Base-by-base conservation (phyloP, 108 stramenopile species). In the Epithemia pelagica region DNA sequence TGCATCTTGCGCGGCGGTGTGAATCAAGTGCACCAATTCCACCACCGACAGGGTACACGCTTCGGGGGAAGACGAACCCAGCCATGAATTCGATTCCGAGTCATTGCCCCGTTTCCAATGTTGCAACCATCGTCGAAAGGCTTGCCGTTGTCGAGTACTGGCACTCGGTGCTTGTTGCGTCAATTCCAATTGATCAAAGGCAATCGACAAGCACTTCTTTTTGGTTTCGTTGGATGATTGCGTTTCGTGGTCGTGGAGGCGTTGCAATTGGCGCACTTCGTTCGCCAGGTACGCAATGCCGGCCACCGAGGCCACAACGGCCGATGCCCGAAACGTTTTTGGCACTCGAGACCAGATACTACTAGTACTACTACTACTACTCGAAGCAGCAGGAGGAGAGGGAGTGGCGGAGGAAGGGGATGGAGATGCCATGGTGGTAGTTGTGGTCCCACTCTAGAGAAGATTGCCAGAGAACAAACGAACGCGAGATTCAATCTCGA, bases 1-100 rank as follows among this genome's bases (percentile, higher is more conserved):
- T 0, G 84, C 82, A 82, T 91, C 87, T 25, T 56, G 23, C 0
- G 90, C 83, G 5, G 90, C 90, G 7, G 67, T 59, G 54, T 89
- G 87, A 52, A 89, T 82, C 28, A 83, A 63, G 31, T 73, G 61
- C 1, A 91, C 78, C 66, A 91, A 54, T 56, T 88, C 79, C 26
- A 72, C 70, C 1, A 72, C 63, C 33, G 79, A 79, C 71, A 84
- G 15, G 37, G 37, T 72, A 26, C 28, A 22, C 28, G 18, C 21
- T n/a, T 31, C 30, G 31, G 5, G 7, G 61, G n/a, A 8, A 28
- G 26, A 63, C 68, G 26, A 65, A 57, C 20, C 53, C 33, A n/a
- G 32, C 57, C 10, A 58, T 61, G 21, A 7, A 28, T 0, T 24
- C 21, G 62, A 0, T 51, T 2, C n/a, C 20, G 59, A 29, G 29